These are phyloP conservation scores for Torulaspora globosa DNA, from an alignment of 1,139 yeast species.

Conservation along the genomic window DNA sequence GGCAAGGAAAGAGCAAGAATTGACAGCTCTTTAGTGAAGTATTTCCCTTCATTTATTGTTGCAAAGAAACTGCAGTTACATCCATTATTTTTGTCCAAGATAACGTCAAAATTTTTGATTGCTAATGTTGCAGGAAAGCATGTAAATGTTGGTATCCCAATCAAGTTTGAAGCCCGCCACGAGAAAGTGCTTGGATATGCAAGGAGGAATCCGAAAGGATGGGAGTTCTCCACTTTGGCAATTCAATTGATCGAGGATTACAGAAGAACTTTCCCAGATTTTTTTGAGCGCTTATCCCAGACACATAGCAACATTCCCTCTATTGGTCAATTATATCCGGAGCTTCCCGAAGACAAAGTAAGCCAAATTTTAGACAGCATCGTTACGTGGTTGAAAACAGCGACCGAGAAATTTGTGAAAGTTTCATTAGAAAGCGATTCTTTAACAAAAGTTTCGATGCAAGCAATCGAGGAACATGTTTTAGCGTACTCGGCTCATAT, in stretches of 20 bases:
- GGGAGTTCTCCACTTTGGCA: conserved; percentile 85
- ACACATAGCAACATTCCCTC: conserved; percentile 41
- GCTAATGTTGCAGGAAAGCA: conserved; percentile 50
- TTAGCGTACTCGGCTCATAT: conserved; percentile 46
- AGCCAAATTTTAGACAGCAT: conserved; percentile 45
- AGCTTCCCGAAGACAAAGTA: conserved; percentile 40
- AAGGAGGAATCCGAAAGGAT: conserved; percentile 58
- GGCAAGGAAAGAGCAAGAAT: conserved; percentile 55
- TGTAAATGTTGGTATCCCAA: conserved; percentile 75
- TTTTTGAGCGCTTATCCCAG: conserved; percentile 43
- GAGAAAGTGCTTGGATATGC: conserved; percentile 87
- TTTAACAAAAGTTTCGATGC: conserved; percentile 61
- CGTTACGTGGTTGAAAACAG: conserved; percentile 54
- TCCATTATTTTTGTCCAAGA: conserved; percentile 65
- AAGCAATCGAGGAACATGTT: conserved; percentile 64
- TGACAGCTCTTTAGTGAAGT: conserved; percentile 55
- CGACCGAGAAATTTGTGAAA: conserved; percentile 52
- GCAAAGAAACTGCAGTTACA: conserved; percentile 55
- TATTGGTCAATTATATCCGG: conserved; percentile 42
- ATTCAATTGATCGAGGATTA: conserved; percentile 62
- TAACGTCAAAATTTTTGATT: conserved; percentile 70
- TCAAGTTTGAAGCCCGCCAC: conserved; percentile 76
- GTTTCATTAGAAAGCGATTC: conserved; percentile 80
- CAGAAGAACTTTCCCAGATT: conserved; percentile 53
- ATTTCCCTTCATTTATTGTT: conserved; percentile 65